Conservation (phyloP, 2,329 filamentous ascomycete genomes). For the Colletotrichum sansevieriae region DNA sequence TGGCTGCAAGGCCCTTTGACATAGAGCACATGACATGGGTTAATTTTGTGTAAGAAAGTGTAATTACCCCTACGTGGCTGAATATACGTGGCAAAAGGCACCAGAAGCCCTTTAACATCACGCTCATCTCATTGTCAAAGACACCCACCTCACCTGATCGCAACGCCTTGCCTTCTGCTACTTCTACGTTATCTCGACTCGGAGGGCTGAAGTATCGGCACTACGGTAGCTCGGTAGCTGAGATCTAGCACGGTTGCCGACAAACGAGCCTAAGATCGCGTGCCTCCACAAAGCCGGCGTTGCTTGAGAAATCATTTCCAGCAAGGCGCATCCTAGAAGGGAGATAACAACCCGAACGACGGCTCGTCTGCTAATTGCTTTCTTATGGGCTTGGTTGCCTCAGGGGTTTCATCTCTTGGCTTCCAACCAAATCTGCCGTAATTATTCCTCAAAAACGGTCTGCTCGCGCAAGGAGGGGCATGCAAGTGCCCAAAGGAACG, state of each 20-base stretch:
- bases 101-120: not conserved
- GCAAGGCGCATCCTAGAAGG: constrained; percentile 10
- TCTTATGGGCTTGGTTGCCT: not conserved
- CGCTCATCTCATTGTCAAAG: not conserved
- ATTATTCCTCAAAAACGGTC: constrained; percentile 29
- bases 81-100: no score
- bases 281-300: not conserved
- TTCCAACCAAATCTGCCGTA: constrained; percentile 20
- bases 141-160: not conserved
- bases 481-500: not conserved
- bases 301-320: not conserved
- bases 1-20: not conserved
- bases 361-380: not conserved
- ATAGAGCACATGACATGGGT: no score
- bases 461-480: constrained; percentile 21
- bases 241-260: constrained; percentile 12
- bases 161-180: not conserved
- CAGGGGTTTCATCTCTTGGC: constrained; percentile 1
- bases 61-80: no score
- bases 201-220: not conserved
- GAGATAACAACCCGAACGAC: constrained; percentile 4
- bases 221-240: not conserved
- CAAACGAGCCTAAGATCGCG: constrained; percentile 16
- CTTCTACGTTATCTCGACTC: constrained; percentile 6
- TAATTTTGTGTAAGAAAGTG: no score